phyloP scores from a whole-genome alignment of 2,329 filamentous ascomycete genomes.

The Alternaria incomplexa region DNA sequence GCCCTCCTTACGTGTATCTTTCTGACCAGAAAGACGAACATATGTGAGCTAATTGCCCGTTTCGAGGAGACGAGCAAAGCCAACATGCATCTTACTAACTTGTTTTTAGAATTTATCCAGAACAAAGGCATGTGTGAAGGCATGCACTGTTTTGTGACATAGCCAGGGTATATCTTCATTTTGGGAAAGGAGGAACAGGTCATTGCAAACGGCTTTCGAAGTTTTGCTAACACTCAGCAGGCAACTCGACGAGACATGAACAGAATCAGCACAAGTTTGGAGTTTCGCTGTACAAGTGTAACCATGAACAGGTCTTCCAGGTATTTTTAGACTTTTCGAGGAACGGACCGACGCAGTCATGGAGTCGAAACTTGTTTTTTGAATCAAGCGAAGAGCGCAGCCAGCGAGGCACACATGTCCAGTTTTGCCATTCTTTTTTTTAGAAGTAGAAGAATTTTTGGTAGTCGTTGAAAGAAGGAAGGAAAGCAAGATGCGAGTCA shows the following conservation, averaged over 20 bases:
- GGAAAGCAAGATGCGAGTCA: background rate
- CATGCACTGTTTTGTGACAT: background rate
- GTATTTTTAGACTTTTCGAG: background rate
- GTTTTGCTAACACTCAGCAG: background rate
- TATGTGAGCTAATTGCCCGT: too few species aligned
- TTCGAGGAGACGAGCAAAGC: background rate
- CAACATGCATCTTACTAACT: background rate
- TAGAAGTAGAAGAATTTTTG: background rate
- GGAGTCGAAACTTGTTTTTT: background rate
- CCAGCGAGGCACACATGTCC: background rate
- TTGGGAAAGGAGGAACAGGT: background rate
- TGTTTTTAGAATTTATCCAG: background rate
- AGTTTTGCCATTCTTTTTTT: background rate
- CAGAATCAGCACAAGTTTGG: rapidly evolving
- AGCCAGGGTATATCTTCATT: background rate
- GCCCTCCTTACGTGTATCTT: too few species aligned
- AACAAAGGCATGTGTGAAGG: rapidly evolving
- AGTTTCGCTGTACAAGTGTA: background rate
- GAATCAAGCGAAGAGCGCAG: background rate
- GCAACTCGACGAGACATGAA: background rate
- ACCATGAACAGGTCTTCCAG: background rate
- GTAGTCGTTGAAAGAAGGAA: background rate
- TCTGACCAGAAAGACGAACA: background rate
- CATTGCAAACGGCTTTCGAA: background rate
- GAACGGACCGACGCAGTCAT: background rate